Evolutionary conservation across 768 basidiomycete genomes (phyloP), one percentile per base, ranked within the genome.

Genomic region (Inosperma sp.): DNA sequence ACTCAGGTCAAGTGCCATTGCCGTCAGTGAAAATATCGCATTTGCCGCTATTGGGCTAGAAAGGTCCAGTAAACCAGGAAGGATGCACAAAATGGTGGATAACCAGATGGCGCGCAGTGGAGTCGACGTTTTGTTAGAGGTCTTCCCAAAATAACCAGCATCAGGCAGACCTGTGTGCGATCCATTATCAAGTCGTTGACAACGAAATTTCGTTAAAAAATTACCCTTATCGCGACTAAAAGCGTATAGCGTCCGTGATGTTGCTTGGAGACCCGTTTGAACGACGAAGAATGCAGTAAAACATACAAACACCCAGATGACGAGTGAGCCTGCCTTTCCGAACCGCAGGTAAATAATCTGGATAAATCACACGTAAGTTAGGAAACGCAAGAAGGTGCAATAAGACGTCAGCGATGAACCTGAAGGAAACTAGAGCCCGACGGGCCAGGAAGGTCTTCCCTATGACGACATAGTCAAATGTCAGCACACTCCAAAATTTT

Each of bases 231-330:
- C 88, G 48, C 87, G 83, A 60, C 83, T 85, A 71, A 94, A 91
- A 3, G 91, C 91, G 59, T 86, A 92, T 21, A 92, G 72, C 0
- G 87, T 86, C 30, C 92, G 77, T 3, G 88, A 88, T 48, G 81
- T 82, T 21, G 91, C 91, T 59, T 94, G 91, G 5, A 90, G 74
- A 9, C 88, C 83, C 9, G 80, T 84, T 65, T 89, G 87, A 13
- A 81, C 82, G 49, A 90, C 88, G 64, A 89, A 89, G 72, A 91
- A 93, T 0, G 92, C 92, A 13, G 90, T 89, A 51, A 88, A 63
- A 72, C 90, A 92, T 25, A 90, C 86, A 54, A 85, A 82, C 12
- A 74, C 83, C 91, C 91, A 94, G 36, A 93, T 76, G 50, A 86
- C 76, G 43, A 93, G 76, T 5, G 87, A 79, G 27, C 84, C 88